Conservation (phyloP, 345 rosid genomes). For the Leavenworthia alabamica region DNA sequence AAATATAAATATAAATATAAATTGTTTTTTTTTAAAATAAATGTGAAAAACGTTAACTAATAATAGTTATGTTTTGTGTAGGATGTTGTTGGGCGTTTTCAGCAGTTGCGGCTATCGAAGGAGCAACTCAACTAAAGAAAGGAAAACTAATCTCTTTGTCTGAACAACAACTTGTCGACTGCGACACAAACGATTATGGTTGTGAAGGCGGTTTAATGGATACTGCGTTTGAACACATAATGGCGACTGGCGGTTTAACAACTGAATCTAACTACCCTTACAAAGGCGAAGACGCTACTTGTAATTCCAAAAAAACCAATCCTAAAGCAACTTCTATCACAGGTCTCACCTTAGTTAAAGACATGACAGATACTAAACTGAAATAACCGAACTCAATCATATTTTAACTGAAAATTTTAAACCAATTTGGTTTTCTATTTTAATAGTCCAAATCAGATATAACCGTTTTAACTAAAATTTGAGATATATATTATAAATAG, state of each 20-base stretch:
- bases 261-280: slow-evolving; percentile 48
- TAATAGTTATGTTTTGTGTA: slow-evolving; percentile 1
- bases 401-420: not conserved
- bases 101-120: slow-evolving; percentile 56
- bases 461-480: too few species aligned
- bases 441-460: not conserved
- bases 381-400: not conserved
- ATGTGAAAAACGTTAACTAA: too few species aligned
- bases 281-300: slow-evolving; percentile 31
- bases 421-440: not conserved
- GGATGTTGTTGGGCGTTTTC: slow-evolving; percentile 83
- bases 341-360: slow-evolving; percentile 15
- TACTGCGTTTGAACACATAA: slow-evolving; percentile 45
- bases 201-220: slow-evolving; percentile 54
- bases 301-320: slow-evolving; percentile 21
- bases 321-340: slow-evolving; percentile 22
- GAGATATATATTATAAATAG: too few species aligned
- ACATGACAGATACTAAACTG: too few species aligned
- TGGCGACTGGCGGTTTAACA: slow-evolving; percentile 37
- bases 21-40: too few species aligned
- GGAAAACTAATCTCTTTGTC: slow-evolving; percentile 49
- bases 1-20: too few species aligned
- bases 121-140: slow-evolving; percentile 45
- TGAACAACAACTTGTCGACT: slow-evolving; percentile 61
- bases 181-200: slow-evolving; percentile 36